Conservation (phyloP, 2,329 filamentous ascomycete genomes). For the Aspergillus uvarum region DNA sequence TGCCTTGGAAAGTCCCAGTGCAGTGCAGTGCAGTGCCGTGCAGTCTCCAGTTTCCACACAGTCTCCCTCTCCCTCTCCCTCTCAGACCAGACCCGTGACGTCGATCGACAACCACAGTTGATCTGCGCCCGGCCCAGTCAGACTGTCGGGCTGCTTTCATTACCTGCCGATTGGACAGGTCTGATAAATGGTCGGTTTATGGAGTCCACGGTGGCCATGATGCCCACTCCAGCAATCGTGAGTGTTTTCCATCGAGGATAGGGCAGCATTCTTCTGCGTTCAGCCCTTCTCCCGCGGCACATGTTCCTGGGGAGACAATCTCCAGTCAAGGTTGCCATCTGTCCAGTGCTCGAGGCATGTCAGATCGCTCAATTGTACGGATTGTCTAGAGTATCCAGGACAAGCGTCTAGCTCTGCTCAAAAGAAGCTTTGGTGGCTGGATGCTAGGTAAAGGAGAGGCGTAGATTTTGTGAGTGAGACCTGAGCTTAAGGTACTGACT, state of each 20-base stretch:
- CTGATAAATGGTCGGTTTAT: too few species aligned
- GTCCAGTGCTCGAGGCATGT: neutral
- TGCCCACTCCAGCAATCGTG: too few species aligned
- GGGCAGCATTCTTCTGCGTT: neutral
- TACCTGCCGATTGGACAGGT: neutral
- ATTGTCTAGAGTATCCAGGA: neutral
- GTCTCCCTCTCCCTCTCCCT: neutral
- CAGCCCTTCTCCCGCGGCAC: neutral
- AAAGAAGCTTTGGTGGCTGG: neutral
- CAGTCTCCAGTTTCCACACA: too few species aligned
- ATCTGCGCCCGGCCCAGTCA: neutral
- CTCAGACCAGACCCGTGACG: constrained; percentile 9
- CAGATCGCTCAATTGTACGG: neutral
- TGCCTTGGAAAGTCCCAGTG: neutral
- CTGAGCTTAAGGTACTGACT: neutral
- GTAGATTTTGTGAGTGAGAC: neutral
- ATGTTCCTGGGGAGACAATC: neutral
- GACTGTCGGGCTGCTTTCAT: neutral
- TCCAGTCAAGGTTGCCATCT: neutral
- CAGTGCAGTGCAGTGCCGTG: too few species aligned
- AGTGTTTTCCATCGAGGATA: neutral
- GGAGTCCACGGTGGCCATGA: too few species aligned
- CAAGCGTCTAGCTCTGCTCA: neutral
- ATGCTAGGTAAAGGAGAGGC: neutral
- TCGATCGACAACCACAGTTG: neutral